Base-by-base conservation (phyloP, 345 rosid genomes). In the Carallia brachiata region DNA sequence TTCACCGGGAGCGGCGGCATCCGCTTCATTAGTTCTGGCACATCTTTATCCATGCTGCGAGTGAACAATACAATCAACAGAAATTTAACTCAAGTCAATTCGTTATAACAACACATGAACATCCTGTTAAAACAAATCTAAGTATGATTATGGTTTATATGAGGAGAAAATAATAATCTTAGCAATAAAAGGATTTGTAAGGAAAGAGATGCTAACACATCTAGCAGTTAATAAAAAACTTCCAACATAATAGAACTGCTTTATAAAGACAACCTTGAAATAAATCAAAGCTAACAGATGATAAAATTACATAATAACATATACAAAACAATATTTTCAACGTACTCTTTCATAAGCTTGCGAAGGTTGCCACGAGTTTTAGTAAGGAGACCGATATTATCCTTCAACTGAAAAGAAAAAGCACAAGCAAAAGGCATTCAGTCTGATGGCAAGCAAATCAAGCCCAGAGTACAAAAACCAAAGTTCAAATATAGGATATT, bases 1-100 rank as follows among this genome's bases (percentile, higher is more conserved):
- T 53, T 78, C 59, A 77, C 89, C 0, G 90, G 87, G 32, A 90
- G 84, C 1, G 80, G 64, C 16, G 93, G 97, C 98, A 90, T 90
- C 84, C 75, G 87, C 82, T 81, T 84, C 96, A 85, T 90, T 67
- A 70, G 52, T 52, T 89, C 93, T 1, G 87, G 85, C 64, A 62
- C 76, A 39, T 85, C 85, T 15, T 44, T 44, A 57, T 82, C 70
- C 80, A 86, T 68, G 62, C 97, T 93, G 90, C 74, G 75, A 66
- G 63, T 48, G 32, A 47, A 68, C 16, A 40, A 9, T 13, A 27
- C 7, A 62, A 28, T 18, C 37, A 9, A 55, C 13, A 23, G 30
- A 55, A 28, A 55, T 23, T 56, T 27, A 3, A 27, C 17, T 3
- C 0, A 9, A 56, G 60, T 30, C 60, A 19, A 56, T 27, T 56